phyloP scores from a whole-genome alignment of 2,329 filamentous ascomycete species.

The Penicillium sp. region DNA sequence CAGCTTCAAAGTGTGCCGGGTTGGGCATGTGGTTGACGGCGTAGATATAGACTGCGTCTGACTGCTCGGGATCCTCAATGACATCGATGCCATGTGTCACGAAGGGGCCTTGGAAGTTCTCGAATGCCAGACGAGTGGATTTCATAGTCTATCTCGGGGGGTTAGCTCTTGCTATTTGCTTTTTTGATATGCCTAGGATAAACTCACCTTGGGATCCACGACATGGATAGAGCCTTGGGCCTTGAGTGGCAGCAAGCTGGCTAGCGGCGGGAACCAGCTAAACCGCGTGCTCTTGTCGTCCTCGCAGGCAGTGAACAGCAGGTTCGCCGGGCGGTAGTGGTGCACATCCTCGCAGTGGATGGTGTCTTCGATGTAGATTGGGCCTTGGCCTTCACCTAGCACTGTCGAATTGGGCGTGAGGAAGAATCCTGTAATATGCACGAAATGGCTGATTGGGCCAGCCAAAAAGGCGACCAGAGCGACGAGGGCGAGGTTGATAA shows the following conservation, averaged over 20 bases:
- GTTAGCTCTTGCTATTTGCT: not conserved
- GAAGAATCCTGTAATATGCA: conserved; percentile 26
- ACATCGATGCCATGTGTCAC: conserved; percentile 62
- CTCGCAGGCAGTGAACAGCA: conserved; percentile 59
- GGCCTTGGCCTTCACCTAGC: conserved; percentile 29
- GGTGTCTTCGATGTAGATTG: conserved; percentile 51
- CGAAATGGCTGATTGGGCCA: conserved; percentile 16
- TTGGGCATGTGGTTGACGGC: conserved; percentile 60
- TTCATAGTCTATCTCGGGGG: conserved; percentile 42
- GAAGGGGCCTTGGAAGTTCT: conserved; percentile 54
- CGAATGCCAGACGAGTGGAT: conserved; percentile 47
- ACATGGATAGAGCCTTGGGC: conserved; percentile 42
- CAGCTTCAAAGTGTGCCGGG: conserved; percentile 33
- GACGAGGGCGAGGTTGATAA: conserved; percentile 20
- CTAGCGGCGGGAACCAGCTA: conserved; percentile 54
- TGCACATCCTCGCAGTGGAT: conserved; percentile 61
- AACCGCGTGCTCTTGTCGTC: conserved; percentile 43
- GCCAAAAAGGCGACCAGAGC: conserved; percentile 21
- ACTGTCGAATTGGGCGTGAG: conserved; percentile 18
- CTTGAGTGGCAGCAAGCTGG: conserved; percentile 37
- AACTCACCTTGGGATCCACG: conserved; percentile 53
- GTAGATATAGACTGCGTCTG: conserved; percentile 55
- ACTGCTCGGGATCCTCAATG: conserved; percentile 47
- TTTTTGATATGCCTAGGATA: not conserved
- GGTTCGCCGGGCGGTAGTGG: conserved; percentile 48